Conservation (phyloP, 805 yeast genomes). For the Pichia phayaonensis region DNA sequence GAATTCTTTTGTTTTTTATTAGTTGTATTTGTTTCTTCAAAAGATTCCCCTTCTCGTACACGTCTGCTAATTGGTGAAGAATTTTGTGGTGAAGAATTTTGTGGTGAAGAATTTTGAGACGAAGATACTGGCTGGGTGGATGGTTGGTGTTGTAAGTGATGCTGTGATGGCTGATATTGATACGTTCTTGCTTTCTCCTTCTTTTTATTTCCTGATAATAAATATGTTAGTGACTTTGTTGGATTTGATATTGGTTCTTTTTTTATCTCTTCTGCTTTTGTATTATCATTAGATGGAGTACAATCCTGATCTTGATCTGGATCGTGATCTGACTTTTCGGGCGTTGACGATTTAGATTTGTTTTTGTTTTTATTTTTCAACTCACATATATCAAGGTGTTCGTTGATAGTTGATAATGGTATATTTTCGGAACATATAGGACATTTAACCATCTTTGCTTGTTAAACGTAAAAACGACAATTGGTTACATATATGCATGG, state of each 20-base stretch:
- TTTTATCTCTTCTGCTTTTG: neutral
- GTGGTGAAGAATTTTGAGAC: neutral
- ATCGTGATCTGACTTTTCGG: neutral
- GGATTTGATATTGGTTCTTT: neutral
- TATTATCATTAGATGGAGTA: neutral
- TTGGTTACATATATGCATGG: no score
- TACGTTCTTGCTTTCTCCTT: slow-evolving; percentile 9
- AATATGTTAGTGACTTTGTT: slow-evolving; percentile 3
- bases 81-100: neutral
- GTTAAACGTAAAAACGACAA: neutral
- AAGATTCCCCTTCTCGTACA: neutral
- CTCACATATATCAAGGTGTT: slow-evolving; percentile 29
- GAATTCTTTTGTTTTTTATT: slow-evolving; percentile 2
- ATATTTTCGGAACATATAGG: slow-evolving; percentile 28
- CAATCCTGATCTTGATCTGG: neutral
- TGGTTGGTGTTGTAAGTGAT: neutral
- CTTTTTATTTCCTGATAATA: slow-evolving; percentile 6
- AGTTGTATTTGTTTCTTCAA: neutral
- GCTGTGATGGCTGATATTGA: slow-evolving; percentile 5
- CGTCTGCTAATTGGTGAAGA: neutral
- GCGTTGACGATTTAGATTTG: neutral
- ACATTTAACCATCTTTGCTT: slow-evolving; percentile 25
- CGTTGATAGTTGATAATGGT: slow-evolving; percentile 24
- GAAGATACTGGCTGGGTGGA: neutral
- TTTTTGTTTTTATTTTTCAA: neutral